Evolutionary conservation across 257 asterid genomes (phyloP).

Genomic region (Solanum megistacrolobum): DNA sequence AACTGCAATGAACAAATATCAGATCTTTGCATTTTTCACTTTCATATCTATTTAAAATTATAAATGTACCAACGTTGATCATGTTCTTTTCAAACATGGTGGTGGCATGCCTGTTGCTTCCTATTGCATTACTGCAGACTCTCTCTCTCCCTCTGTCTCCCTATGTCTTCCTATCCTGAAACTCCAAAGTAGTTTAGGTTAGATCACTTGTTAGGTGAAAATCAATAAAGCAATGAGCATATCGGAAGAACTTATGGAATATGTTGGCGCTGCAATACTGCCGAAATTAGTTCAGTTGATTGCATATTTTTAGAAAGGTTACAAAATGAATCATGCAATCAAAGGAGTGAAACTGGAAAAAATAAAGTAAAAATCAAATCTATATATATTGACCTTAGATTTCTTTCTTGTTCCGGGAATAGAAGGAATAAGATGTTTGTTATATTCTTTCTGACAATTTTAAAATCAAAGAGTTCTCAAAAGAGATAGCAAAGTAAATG

Average conservation of each 20-base stretch:
- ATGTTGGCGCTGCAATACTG: background rate
- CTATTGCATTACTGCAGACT: background rate
- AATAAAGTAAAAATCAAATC: background rate
- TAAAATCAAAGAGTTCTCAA: background rate
- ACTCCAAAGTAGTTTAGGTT: background rate
- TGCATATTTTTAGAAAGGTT: background rate
- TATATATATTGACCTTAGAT: background rate
- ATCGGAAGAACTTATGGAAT: background rate
- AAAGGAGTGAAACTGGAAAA: background rate
- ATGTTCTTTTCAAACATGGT: background rate
- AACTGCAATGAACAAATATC: background rate
- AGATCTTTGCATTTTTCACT: background rate
- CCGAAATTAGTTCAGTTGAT: background rate
- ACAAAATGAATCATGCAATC: background rate
- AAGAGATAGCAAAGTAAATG: background rate
- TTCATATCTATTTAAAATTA: background rate
- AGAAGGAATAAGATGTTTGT: background rate
- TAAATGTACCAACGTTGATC: background rate
- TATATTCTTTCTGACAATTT: background rate
- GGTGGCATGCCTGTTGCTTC: background rate
- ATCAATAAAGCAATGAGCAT: background rate
- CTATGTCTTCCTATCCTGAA: background rate
- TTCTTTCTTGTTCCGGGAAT: background rate
- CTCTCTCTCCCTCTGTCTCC: background rate
- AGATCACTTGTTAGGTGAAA: background rate